A percentile compares a stretch with the other conserved stretches of the same genome.
Evolutionary conservation across 2,329 filamentous ascomycete genomes (phyloP).

Genomic region (Aspergillus calidoustus): DNA sequence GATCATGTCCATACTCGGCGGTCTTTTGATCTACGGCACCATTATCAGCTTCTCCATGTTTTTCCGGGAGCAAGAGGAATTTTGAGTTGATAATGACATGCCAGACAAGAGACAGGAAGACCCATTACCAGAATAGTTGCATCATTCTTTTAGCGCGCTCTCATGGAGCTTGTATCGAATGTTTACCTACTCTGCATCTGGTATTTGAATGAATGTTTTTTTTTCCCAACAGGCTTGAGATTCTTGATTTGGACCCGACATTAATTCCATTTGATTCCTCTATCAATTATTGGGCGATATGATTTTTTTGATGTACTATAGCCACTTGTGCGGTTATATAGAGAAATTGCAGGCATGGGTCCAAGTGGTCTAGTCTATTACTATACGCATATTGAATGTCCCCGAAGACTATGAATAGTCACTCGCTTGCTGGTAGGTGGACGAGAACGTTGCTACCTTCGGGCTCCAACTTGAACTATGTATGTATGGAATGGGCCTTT

Average conservation of each 20-base stretch:
- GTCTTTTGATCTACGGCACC: slow-evolving; percentile 93
- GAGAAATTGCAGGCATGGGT: slow-evolving; percentile 17
- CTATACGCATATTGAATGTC: not conserved
- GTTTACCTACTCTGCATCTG: not conserved
- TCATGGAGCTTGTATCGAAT: not conserved
- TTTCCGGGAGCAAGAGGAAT: slow-evolving; percentile 97
- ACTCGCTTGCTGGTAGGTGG: not conserved
- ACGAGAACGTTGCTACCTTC: not conserved
- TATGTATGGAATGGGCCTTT: not conserved
- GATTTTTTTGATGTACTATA: slow-evolving; percentile 28
- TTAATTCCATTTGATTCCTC: slow-evolving; percentile 17
- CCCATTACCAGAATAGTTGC: slow-evolving; percentile 4
- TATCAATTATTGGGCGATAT: slow-evolving; percentile 19
- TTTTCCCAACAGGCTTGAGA: slow-evolving; percentile 29
- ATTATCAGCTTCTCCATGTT: slow-evolving; percentile 99
- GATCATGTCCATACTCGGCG: slow-evolving; percentile 92
- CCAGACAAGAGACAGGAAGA: not conserved
- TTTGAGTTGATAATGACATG: slow-evolving; percentile 56
- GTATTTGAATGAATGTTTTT: slow-evolving; percentile 24
- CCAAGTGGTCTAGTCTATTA: not conserved
- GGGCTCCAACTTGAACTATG: not conserved
- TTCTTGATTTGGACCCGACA: slow-evolving; percentile 29
- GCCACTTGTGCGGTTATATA: slow-evolving; percentile 25
- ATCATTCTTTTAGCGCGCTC: not conserved
- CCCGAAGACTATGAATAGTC: not conserved